Conservation (phyloP, 169 alveolate species). For the Eimeria praecox region DNA sequence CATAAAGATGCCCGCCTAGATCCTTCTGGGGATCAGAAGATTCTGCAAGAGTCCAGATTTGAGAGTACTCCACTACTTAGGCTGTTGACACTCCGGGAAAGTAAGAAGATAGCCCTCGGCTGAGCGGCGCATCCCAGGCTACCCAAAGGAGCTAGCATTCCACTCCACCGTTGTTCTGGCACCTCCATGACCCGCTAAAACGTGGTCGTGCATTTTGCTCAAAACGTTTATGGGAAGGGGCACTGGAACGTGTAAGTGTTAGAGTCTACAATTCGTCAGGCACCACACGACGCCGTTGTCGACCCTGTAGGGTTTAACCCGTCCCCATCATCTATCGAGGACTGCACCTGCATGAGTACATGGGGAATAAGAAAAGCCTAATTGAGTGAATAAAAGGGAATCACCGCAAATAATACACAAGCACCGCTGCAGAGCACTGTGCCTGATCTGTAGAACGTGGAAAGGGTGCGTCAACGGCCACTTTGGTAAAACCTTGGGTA, state of each 20-base stretch:
- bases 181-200: background rate
- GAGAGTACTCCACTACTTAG: background rate
- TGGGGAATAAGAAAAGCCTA: background rate
- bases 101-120: background rate
- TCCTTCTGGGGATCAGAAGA: background rate
- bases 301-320: background rate
- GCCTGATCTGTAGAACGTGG: no score
- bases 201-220: background rate
- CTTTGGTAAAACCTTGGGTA: no score
- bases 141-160: background rate
- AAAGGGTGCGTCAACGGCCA: no score
- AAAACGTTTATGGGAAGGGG: background rate
- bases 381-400: no score
- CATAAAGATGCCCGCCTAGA: background rate
- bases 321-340: background rate
- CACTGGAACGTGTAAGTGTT: no score
- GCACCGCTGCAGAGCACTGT: no score
- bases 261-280: background rate
- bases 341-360: background rate
- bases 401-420: no score
- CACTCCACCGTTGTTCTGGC: background rate
- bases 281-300: background rate
- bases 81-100: background rate
- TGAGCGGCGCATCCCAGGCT: background rate
- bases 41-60: background rate